Evolutionary conservation across 805 yeast species (phyloP), one percentile per base, ranked within the genome.

Genomic region (Starmerella floris): DNA sequence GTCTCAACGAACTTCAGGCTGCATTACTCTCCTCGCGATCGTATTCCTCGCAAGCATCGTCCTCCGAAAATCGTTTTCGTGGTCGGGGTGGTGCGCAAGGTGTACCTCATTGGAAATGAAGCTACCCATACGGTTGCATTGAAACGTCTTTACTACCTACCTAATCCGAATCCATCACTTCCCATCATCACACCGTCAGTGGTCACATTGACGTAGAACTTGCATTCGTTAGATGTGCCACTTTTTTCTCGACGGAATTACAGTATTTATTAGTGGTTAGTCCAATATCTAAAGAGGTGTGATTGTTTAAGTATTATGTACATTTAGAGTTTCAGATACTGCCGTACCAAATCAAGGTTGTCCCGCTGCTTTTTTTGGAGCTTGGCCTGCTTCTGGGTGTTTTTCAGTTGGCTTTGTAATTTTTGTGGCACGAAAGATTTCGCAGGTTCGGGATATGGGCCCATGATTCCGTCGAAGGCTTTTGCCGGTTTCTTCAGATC

Each of bases 391-490:
- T 58, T 55, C 59, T 65, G 69, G 43, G 62, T 60, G 52, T 73
- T 74, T 36, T 61, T 54, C 64, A 77, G 57, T 53, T 67, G 63
- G 50, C 69, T 65, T 45, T 62, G 62, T 19, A 72, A 53, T 30
- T 58, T 61, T 54, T 65, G 69, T 35, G 83, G 73, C n/a, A 79
- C 65, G 53, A 74, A 81, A 19, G 82, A 78, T 61, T 69, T 68
- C 8, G 83, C 73, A n/a, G 72, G 69, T 32, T 75, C 77, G 23
- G 69, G 69, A 48, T 70, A 69, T 15, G 74, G 72, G 15, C 77
- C 78, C 37, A 70, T 59, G 45, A 80, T 63, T 20, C 96, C 96
- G 35, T 71, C 84, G 56, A 79, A 83, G 1, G 85, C 80, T 26
- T 68, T 72, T 32, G 77, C 70, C 13, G 88, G 85, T 56, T 77